phyloP scores from a whole-genome alignment of 768 basidiomycete species.

The Kwoniella dejecticola region DNA sequence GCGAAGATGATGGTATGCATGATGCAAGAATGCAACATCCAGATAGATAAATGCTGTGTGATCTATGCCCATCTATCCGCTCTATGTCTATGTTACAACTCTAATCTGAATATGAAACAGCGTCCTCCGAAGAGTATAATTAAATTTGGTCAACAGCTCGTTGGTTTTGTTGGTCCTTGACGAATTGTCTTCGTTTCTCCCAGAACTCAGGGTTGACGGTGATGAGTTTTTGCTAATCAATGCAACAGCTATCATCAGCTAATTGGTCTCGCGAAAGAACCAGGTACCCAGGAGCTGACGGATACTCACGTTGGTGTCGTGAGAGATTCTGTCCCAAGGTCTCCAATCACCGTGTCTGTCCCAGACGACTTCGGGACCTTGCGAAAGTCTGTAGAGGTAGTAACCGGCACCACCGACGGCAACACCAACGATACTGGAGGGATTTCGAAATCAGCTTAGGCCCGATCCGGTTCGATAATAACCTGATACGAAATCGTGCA shows the following conservation, averaged over 20 bases:
- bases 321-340: constrained; percentile 71
- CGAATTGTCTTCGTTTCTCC: constrained; percentile 19
- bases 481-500: too few relatives aligned
- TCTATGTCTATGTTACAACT: too few relatives aligned
- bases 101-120: too few relatives aligned
- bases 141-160: constrained; percentile 26
- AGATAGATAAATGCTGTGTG: not conserved
- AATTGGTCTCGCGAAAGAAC: not conserved
- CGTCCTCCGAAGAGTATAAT: too few relatives aligned
- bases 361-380: constrained; percentile 61
- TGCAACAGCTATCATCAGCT: not conserved
- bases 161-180: constrained; percentile 10
- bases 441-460: constrained; percentile 27
- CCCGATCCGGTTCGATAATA: too few relatives aligned
- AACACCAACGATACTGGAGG: constrained; percentile 58
- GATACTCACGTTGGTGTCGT: constrained; percentile 60
- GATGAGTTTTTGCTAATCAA: constrained; percentile 23
- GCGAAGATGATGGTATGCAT: constrained; percentile 2
- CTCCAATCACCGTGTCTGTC: constrained; percentile 72
- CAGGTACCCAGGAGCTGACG: not conserved
- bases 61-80: not conserved
- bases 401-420: constrained; percentile 64
- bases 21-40: not conserved
- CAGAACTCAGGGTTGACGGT: constrained; percentile 26
- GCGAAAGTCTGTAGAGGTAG: constrained; percentile 70